These are phyloP conservation scores for Gastrodia elata DNA, from an alignment of 106 monocot species.

Conservation along the genomic window DNA sequence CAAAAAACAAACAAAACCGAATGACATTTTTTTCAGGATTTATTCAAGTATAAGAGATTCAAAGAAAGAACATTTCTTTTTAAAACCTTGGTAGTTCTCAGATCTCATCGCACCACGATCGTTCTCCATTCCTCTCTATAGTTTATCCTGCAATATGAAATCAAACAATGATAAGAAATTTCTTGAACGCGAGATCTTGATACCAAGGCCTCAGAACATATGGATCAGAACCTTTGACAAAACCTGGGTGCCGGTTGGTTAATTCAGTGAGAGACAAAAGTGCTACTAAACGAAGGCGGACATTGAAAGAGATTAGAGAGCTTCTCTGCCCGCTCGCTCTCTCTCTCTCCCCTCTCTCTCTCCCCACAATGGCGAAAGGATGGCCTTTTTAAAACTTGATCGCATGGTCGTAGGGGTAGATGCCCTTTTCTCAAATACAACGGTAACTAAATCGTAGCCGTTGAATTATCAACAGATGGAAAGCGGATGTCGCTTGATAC, in stretches of 20 bases:
- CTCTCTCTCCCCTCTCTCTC: neutral
- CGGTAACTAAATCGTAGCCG: conserved; percentile 6
- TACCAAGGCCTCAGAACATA: neutral
- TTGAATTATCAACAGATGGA: conserved; percentile 1
- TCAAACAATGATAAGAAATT: neutral
- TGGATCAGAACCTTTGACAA: neutral
- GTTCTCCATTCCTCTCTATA: neutral
- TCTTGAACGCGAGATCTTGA: neutral
- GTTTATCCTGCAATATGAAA: neutral
- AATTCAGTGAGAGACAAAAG: neutral
- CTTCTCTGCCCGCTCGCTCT: neutral
- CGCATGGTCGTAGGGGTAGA: neutral
- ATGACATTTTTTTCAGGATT: neutral
- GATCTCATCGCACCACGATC: neutral
- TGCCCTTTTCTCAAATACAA: neutral
- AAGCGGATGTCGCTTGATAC: neutral
- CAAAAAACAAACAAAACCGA: neutral
- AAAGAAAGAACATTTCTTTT: conserved; percentile 1
- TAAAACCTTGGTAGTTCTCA: conserved; percentile 8
- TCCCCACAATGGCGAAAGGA: neutral
- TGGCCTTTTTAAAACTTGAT: neutral
- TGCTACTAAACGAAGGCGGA: neutral
- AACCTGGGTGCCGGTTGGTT: neutral
- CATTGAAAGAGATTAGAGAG: neutral
- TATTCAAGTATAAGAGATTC: neutral